Evolutionary conservation across 441 rosid species (phyloP), one percentile per base, ranked within the genome.

Genomic region (Erodium moschatum): DNA sequence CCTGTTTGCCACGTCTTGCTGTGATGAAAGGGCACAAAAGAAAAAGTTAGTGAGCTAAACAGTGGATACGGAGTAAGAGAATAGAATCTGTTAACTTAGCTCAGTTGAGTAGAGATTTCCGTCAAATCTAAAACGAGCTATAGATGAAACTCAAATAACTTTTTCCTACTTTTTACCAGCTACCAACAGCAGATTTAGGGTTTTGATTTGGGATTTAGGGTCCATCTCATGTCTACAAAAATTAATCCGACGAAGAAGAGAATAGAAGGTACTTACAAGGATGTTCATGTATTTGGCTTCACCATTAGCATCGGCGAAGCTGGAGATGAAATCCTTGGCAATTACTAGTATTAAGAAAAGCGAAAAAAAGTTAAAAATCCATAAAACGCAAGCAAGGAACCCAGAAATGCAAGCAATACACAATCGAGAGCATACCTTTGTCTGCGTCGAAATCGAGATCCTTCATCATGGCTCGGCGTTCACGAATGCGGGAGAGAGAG

Each of bases 1-100:
- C 46, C 84, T 85, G 68, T 95, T 95, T 1, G 97, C 88, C 33
- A 89, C 96, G 60, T 91, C 90, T 87, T 88, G 97, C 99, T 94
- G 82, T 62, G 75, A 71, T 18, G 10, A 4, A 65, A 70, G 68
- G 31, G 0, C 15, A 6, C 52, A 58, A 62, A 61, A 70, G 70
- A 0, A 19, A 38, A 35, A 50, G 6, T 66, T 58, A 42, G 9
- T 4, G 6, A 38, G 10, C 20, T 12, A 60, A 60, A 42, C 0
- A 19, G 11, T 69, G 3, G 10, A 68, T 40, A 7, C 27, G 11
- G 6, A 16, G 33, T 5, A 0, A 44, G 21, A 3, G 13, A 0
- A n/a, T 0, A 35, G 13, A 54, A 20, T 10, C 10, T 5, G 4
- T 33, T 11, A 15, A 40, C 29, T 13, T 21, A 0, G 46, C 65